Conservation (phyloP, 2,329 filamentous ascomycete genomes). For the Microdochium bolleyi region DNA sequence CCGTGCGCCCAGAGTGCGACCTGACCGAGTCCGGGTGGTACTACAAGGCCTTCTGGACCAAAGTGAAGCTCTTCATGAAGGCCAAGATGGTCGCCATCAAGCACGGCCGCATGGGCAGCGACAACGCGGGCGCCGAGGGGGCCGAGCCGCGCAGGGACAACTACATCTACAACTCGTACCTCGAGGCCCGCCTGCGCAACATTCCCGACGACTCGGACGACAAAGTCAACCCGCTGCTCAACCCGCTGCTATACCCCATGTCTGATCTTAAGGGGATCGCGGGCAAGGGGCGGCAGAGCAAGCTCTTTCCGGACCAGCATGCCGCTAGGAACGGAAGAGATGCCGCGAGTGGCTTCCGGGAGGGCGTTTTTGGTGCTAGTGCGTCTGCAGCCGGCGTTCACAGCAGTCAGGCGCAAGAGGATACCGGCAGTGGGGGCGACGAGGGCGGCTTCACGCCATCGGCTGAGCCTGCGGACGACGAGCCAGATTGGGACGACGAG, state of each 20-base stretch:
- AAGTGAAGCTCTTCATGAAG: constrained; percentile 81
- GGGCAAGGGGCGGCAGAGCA: constrained; percentile 3
- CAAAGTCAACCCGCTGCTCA: constrained; percentile 13
- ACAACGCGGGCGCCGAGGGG: constrained; percentile 22
- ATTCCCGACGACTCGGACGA: constrained; percentile 17
- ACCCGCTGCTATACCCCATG: constrained; percentile 18
- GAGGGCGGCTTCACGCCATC: neutral
- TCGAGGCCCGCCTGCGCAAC: constrained; percentile 16
- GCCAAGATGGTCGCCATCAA: constrained; percentile 69
- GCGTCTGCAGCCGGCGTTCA: neutral
- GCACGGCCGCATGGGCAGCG: constrained; percentile 41
- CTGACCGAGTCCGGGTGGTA: constrained; percentile 71
- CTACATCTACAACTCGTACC: constrained; percentile 32
- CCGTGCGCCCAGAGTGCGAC: constrained; percentile 52
- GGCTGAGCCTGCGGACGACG: constrained; percentile 5
- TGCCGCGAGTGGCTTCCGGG: too few species aligned
- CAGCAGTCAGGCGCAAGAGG: constrained; percentile 1
- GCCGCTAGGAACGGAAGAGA: neutral
- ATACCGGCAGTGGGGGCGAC: too few species aligned
- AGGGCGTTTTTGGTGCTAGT: constrained; percentile 1
- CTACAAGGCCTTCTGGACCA: constrained; percentile 70
- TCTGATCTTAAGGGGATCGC: constrained; percentile 13
- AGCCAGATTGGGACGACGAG: constrained; percentile 10
- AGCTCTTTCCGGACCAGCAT: neutral
- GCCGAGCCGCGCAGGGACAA: constrained; percentile 17